These are phyloP conservation scores for Beauveria medogensis DNA, from an alignment of 2,329 filamentous ascomycete genomes.

Conservation along the genomic window DNA sequence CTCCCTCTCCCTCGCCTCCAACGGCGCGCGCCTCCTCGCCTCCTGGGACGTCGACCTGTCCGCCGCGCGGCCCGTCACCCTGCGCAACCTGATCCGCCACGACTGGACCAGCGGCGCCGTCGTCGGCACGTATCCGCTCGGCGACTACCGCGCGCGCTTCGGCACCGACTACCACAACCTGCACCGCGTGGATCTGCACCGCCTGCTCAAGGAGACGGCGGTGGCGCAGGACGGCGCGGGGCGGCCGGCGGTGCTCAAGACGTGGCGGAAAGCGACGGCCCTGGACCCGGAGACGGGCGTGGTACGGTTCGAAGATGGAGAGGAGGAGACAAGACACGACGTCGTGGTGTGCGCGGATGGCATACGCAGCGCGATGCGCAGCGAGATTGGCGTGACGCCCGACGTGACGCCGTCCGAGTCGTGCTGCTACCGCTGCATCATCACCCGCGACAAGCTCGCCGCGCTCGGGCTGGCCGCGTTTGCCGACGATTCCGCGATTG, in stretches of 20 bases:
- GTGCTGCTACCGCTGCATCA: constrained; percentile 53
- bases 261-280: constrained; percentile 42
- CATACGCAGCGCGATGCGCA: constrained; percentile 51
- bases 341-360: constrained; percentile 53
- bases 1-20: constrained; percentile 54
- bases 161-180: constrained; percentile 57
- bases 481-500: constrained; percentile 45
- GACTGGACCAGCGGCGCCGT: constrained; percentile 57
- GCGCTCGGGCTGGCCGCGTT: constrained; percentile 49
- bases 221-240: constrained; percentile 39
- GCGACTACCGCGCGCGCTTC: constrained; percentile 53
- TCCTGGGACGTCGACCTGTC: constrained; percentile 54
- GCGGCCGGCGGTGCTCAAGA: constrained; percentile 37
- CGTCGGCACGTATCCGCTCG: constrained; percentile 48
- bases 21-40: constrained; percentile 54
- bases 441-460: constrained; percentile 44
- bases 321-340: constrained; percentile 37
- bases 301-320: constrained; percentile 43
- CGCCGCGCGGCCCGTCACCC: constrained; percentile 51
- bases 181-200: constrained; percentile 55
- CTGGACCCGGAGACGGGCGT: constrained; percentile 42
- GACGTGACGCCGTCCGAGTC: constrained; percentile 44
- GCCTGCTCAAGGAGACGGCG: constrained; percentile 51
- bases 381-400: constrained; percentile 45
- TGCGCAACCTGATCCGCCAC: constrained; percentile 52